Base-by-base conservation (phyloP, 345 rosid genomes). In the Pseudoturritis turrita region DNA sequence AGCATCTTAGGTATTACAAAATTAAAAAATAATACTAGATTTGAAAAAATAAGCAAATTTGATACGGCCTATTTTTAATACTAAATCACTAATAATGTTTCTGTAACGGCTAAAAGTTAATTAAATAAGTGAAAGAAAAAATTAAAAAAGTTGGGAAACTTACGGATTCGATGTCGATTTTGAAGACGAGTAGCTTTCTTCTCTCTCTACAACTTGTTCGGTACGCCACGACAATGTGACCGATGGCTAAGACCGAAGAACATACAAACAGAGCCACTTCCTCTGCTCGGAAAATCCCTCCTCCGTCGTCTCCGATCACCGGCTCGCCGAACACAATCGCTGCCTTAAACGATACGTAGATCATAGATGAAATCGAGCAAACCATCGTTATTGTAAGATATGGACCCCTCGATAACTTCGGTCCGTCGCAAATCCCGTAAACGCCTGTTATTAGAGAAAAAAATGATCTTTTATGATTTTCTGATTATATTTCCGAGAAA, bases 141-240 rank as follows among this genome's bases (percentile, higher is more conserved):
- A 12, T 25, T 14, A n/a, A 23, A 36, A 37, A 11, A 28, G 17
- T 26, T 31, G 9, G 8, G 19, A 51, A 33, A 84, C 98, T 88
- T 83, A 91, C 98, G 72, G 97, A 89, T 89, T 94, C 98, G 57
- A 91, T 94, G 78, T 94, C 98, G 65, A 94, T 94, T 79, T 87
- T 91, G 88, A 82, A 94, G 31, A 94, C 96, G 21, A 89, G 77
- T 40, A 94, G 96, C 74, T 94, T 94, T 75, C 90, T 84, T 79
- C 97, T 81, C 75, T 89, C 97, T 72, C 93, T 81, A 79, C 98
- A 94, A 71, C 98, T 91, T 37, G 88, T 94, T 79, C 90, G 81
- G 19, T 94, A 91, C 0, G 96, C 97, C 41, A 85, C 97, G 52
- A 83, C 70, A 46, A 95, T 59, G 73, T 91, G 99, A 21, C 85